phyloP scores from a whole-genome alignment of 2,329 filamentous ascomycete genomes.

The Colletotrichum sp. region DNA sequence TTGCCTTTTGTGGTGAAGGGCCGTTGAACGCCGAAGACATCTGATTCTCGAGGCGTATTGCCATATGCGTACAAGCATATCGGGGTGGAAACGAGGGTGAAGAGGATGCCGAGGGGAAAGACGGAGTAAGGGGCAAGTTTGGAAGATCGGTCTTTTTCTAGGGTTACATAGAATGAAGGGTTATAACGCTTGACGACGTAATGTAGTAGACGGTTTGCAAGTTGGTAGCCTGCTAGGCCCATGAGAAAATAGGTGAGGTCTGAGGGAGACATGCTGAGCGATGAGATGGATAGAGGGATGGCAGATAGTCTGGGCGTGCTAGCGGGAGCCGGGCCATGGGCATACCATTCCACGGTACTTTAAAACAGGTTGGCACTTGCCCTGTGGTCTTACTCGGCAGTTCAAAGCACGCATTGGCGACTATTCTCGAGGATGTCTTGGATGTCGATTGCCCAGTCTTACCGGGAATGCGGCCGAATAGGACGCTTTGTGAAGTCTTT shows the following conservation, averaged over 20 bases:
- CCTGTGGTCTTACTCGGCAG: not conserved
- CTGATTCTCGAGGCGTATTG: not conserved
- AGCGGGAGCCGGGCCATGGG: not conserved
- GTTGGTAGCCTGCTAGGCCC: not conserved
- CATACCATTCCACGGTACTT: not conserved
- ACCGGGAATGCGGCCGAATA: not conserved
- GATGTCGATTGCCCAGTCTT: not conserved
- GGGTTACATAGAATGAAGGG: not conserved
- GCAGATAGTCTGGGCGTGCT: not conserved
- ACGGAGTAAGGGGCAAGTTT: constrained; percentile 12
- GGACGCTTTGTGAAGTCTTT: not conserved
- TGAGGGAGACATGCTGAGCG: not conserved
- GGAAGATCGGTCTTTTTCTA: not conserved
- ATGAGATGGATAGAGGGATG: not conserved
- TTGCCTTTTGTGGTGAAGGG: not conserved
- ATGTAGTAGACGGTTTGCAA: not conserved
- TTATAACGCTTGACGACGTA: not conserved
- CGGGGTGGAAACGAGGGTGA: constrained; percentile 1
- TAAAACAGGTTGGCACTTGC: not conserved
- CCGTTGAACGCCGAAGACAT: not conserved
- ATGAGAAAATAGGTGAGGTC: not conserved
- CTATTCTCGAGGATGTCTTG: not conserved
- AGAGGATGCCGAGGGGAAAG: constrained; percentile 13
- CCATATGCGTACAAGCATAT: constrained; percentile 6
- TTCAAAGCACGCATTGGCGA: not conserved